Evolutionary conservation across 2,329 filamentous ascomycete species (phyloP).

Genomic region (Penicillium brasilianum): DNA sequence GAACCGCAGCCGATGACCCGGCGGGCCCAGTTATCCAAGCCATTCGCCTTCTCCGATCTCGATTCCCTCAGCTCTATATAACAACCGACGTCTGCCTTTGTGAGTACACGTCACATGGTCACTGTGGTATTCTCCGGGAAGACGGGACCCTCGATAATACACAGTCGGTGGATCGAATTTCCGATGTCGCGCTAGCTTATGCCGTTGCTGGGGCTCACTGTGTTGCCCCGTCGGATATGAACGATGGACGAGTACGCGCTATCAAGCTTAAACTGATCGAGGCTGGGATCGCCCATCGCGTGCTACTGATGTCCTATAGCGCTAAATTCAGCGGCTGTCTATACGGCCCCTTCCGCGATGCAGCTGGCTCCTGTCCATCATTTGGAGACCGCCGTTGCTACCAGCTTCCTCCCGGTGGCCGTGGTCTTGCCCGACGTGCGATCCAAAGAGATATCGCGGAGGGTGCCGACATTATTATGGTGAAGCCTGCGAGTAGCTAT

Average conservation of each 20-base stretch:
- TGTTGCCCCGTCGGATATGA: slow-evolving; percentile 98
- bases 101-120: slow-evolving; percentile 97
- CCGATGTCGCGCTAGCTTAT: slow-evolving; percentile 96
- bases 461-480: slow-evolving; percentile 98
- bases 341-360: slow-evolving; percentile 96
- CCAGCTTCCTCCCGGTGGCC: slow-evolving; percentile 89
- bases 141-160: slow-evolving; percentile 93
- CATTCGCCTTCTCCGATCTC: slow-evolving; percentile 80
- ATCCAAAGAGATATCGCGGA: slow-evolving; percentile 89
- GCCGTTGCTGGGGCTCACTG: slow-evolving; percentile 95
- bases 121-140: slow-evolving; percentile 93
- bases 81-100: slow-evolving; percentile 93
- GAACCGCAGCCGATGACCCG: slow-evolving; percentile 90
- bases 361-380: slow-evolving; percentile 84
- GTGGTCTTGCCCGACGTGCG: slow-evolving; percentile 87
- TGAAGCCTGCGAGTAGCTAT: slow-evolving; percentile 95
- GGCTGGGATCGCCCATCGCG: slow-evolving; percentile 86
- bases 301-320: slow-evolving; percentile 95
- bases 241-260: slow-evolving; percentile 93
- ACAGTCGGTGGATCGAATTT: slow-evolving; percentile 90
- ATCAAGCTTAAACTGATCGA: slow-evolving; percentile 99
- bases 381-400: slow-evolving; percentile 97
- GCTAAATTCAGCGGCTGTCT: slow-evolving; percentile 97
- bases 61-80: slow-evolving; percentile 90
- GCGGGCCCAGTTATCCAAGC: slow-evolving; percentile 86